Percentiles rank a stretch among this genome's conserved stretches.
Conservation (phyloP, 2,329 filamentous ascomycete species). For the Mycosphaerella sp. region DNA sequence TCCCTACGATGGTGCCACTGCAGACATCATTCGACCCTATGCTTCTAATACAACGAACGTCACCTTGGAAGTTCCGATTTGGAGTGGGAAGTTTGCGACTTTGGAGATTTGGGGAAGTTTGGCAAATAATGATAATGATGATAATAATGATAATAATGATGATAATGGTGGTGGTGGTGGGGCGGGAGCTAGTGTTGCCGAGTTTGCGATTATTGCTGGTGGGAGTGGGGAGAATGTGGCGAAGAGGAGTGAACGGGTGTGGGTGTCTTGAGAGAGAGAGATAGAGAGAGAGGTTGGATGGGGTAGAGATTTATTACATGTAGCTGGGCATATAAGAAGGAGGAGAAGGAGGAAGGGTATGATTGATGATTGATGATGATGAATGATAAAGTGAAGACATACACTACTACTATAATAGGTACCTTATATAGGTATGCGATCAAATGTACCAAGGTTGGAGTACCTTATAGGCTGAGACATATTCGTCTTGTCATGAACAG, state of each 20-base stretch:
- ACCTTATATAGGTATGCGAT: no score
- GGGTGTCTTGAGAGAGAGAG: background rate
- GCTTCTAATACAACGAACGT: conserved; percentile 44
- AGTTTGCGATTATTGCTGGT: conserved; percentile 36
- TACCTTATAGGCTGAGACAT: no score
- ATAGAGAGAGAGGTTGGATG: background rate
- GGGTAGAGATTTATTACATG: no score
- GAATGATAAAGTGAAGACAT: no score
- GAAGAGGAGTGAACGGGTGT: background rate
- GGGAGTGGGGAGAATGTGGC: conserved; percentile 10
- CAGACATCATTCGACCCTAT: conserved; percentile 38
- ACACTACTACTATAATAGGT: no score
- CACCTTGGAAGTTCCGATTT: conserved; percentile 36
- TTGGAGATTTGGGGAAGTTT: conserved; percentile 47
- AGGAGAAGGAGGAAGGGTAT: no score
- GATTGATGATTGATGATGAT: no score
- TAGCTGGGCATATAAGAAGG: no score
- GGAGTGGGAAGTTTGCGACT: conserved; percentile 42
- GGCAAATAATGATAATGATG: conserved; percentile 30
- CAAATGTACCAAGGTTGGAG: no score
- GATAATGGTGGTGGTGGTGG: conserved; percentile 31
- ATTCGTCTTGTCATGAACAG: no score
- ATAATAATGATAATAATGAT: conserved; percentile 34
- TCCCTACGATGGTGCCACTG: conserved; percentile 37
- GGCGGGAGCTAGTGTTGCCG: conserved; percentile 48